Evolutionary conservation across 1,284 basidiomycete genomes (phyloP), one percentile per base, ranked within the genome.

Genomic region (Pascua guehoae): DNA sequence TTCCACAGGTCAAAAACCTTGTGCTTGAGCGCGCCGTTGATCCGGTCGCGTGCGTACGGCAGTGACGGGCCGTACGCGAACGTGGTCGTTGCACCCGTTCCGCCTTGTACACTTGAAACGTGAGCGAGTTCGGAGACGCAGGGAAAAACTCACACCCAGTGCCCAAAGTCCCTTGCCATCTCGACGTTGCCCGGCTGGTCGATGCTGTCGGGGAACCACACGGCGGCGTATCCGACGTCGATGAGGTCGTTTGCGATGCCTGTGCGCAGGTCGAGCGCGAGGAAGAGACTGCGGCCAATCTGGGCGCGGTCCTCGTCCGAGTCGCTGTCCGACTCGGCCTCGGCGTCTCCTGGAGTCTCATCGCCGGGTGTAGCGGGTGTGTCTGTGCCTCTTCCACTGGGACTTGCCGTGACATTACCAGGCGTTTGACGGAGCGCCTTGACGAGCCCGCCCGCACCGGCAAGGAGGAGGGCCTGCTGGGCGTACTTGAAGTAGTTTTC

Each of bases 271-370:
- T 64, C 55, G 16, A 76, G 55, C 1, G 70, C 56, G 45, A 77
- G 47, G 53, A 76, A 77, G 18, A 70, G 56, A n/a, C 66, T 65
- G 45, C 69, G 56, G 0, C 75, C 74, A 32, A 71, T 56, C 51
- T 8, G 41, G 14, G 16, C 55, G 45, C 50, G 40, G 41, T 50
- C 37, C 14, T 52, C 42, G n/a, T 41, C 41, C 5, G 41, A 9
- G 7, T 47, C 9, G 38, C 45, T 12, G 14, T 24, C 14, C 24
- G 40, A 15, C 24, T 41, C 40, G 42, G 38, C n/a, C 4, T 32
- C 24, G 24, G 24, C 24, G 24, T 32, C 24, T 7, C 24, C 24
- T 32, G 24, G 24, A 3, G 24, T 32, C 24, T 32, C 24, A 3
- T 32, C 24, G 24, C 24, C 24, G 24, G 24, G 24, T 32, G 24